Evolutionary conservation across 2,329 filamentous ascomycete species (phyloP).

Genomic region (Sporothrix curviconia): DNA sequence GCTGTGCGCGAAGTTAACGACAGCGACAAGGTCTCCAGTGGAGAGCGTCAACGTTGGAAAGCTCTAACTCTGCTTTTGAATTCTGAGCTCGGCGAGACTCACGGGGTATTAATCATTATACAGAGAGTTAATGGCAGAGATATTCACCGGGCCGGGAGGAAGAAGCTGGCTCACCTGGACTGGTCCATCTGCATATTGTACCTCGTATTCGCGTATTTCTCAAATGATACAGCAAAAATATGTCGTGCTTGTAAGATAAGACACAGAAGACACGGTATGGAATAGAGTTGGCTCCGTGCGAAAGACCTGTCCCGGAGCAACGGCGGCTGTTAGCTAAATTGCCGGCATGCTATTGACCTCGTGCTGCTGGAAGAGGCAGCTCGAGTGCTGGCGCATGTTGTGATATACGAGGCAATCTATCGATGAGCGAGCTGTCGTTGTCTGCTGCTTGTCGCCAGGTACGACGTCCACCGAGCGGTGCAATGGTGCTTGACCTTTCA

Average conservation of each 20-base stretch:
- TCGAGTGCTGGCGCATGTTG: background rate
- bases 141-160: background rate
- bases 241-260: no score
- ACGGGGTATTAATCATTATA: background rate
- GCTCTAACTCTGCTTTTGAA: no score
- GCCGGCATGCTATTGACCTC: background rate
- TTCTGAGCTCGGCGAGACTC: constrained; percentile 2
- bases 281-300: no score
- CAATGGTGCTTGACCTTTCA: background rate
- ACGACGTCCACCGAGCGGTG: background rate
- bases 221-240: no score
- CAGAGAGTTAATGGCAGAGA: background rate
- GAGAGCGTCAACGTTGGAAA: no score
- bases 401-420: constrained; percentile 5
- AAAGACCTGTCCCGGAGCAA: background rate
- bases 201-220: no score
- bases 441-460: background rate
- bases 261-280: no score
- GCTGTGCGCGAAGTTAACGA: no score
- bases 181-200: no score
- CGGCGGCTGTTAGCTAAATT: background rate
- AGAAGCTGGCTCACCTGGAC: no score
- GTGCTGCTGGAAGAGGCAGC: background rate
- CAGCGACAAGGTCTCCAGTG: no score
- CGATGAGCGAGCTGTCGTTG: background rate